These are phyloP conservation scores for Crithidia sp. DNA, from an alignment of 208 protist genomes.

Conservation along the genomic window DNA sequence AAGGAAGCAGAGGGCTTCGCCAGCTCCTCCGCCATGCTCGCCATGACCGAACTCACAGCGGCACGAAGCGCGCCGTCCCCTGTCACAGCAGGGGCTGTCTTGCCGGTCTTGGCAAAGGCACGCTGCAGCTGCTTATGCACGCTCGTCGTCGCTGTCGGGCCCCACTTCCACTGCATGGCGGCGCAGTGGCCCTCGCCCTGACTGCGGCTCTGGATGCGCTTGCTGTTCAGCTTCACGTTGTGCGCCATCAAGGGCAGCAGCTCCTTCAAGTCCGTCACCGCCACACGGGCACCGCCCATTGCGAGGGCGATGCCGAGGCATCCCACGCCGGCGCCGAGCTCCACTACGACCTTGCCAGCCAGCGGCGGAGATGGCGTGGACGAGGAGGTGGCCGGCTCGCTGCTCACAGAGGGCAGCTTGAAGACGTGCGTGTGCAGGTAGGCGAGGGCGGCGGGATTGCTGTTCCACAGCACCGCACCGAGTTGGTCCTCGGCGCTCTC, in stretches of 20 bases:
- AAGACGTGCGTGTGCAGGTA: slow-evolving; percentile 76
- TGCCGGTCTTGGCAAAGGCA: slow-evolving; percentile 2
- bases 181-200: slow-evolving; percentile 47
- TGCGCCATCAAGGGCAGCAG: slow-evolving; percentile 83
- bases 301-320: slow-evolving; percentile 90
- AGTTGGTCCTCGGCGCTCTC: slow-evolving; percentile 86
- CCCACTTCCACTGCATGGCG: slow-evolving; percentile 83
- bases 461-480: slow-evolving; percentile 91
- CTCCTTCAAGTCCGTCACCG: slow-evolving; percentile 86
- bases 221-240: slow-evolving; percentile 70
- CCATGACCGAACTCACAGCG: slow-evolving; percentile 20
- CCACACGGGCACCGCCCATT: slow-evolving; percentile 71
- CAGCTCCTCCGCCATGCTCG: slow-evolving; percentile 29
- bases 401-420: background rate
- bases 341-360: slow-evolving; percentile 39
- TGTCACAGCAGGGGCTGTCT: background rate
- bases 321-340: slow-evolving; percentile 87
- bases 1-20: slow-evolving; percentile 45
- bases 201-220: slow-evolving; percentile 41
- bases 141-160: slow-evolving; percentile 45
- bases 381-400: background rate
- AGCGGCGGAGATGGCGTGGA: slow-evolving; percentile 1
- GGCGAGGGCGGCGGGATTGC: slow-evolving; percentile 71
- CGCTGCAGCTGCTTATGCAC: slow-evolving; percentile 47
- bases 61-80: too few species aligned